A percentile compares a stretch with the other conserved stretches of the same genome.
These are phyloP conservation scores for Mycena polygramma DNA, from an alignment of 768 basidiomycete genomes.

Conservation along the genomic window DNA sequence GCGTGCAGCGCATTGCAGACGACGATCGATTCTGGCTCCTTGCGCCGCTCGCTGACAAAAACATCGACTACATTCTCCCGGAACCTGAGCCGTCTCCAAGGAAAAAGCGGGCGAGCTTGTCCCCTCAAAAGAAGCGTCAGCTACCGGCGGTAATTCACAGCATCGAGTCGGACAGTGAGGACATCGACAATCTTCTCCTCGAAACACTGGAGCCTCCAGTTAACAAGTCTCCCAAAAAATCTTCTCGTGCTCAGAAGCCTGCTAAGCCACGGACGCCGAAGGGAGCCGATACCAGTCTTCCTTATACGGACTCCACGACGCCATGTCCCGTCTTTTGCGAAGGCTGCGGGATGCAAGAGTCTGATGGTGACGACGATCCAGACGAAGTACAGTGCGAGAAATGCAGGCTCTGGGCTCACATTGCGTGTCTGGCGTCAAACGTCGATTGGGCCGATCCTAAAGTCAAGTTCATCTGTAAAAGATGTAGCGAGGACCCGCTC, in stretches of 20 bases:
- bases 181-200: too few species aligned
- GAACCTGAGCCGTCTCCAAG: too few species aligned
- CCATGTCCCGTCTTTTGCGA: conserved; percentile 12
- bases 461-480: background rate
- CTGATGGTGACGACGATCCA: conserved; percentile 15
- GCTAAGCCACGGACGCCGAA: too few species aligned
- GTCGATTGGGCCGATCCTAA: conserved; percentile 17
- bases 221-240: background rate
- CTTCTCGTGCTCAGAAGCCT: background rate
- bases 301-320: background rate
- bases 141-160: background rate
- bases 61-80: background rate
- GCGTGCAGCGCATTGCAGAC: background rate
- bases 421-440: background rate
- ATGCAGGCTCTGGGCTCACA: conserved; percentile 19
- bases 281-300: too few species aligned
- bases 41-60: too few species aligned
- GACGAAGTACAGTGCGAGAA: conserved; percentile 22
- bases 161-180: background rate
- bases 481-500: background rate
- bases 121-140: background rate
- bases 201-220: too few species aligned
- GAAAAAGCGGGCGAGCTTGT: background rate
- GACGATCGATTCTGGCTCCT: conserved; percentile 8
- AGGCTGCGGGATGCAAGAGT: conserved; percentile 5